Evolutionary conservation across 495 filamentous ascomycete species (phyloP).

Genomic region (Daldinia childiae): DNA sequence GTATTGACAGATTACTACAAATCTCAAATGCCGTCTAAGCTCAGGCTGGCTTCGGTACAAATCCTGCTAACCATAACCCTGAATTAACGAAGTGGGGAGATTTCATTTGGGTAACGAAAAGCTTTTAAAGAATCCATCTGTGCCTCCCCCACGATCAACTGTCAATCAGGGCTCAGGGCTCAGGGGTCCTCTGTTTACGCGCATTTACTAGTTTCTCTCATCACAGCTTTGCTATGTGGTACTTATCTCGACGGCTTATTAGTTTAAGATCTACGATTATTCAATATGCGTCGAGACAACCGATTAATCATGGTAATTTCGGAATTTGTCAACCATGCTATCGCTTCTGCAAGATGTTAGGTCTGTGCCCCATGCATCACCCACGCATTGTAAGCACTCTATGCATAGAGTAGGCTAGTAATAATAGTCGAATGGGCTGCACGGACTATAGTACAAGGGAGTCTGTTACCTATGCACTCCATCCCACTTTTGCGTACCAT

Average conservation of each 20-base stretch:
- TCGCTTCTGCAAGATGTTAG: slow-evolving; percentile 23
- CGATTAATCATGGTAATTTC: slow-evolving; percentile 40
- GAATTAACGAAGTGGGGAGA: background rate
- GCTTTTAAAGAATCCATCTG: slow-evolving; percentile 18
- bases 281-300: slow-evolving; percentile 30
- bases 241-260: slow-evolving; percentile 16
- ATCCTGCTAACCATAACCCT: background rate
- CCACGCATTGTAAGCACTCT: slow-evolving; percentile 15
- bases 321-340: slow-evolving; percentile 31
- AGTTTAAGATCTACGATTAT: slow-evolving; percentile 18
- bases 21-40: background rate
- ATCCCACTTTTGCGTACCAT: slow-evolving; percentile 19
- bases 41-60: background rate
- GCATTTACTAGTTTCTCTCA: slow-evolving; percentile 31
- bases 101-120: slow-evolving; percentile 9
- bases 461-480: slow-evolving; percentile 11
- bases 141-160: slow-evolving; percentile 34
- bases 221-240: slow-evolving; percentile 31
- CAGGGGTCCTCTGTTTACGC: slow-evolving; percentile 11
- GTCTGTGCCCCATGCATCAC: slow-evolving; percentile 20
- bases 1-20: background rate
- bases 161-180: slow-evolving; percentile 19
- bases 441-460: slow-evolving; percentile 5
- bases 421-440: no score
- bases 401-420: background rate